Evolutionary conservation across 208 protist genomes (phyloP).

Genomic region (Kentomonas sorsogonicus): DNA sequence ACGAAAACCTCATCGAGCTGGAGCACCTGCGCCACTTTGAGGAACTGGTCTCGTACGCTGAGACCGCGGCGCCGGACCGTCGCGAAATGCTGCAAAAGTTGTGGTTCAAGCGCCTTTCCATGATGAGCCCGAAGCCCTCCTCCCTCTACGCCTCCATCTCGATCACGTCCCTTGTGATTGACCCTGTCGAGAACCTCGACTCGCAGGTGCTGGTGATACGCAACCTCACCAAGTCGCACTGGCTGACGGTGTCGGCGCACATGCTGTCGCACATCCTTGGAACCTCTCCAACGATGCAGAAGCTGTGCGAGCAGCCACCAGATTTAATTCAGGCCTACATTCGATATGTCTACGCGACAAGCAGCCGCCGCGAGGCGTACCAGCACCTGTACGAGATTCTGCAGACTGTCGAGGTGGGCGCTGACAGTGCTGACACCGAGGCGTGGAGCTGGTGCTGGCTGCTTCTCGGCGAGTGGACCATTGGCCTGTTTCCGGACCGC

Average conservation of each 20-base stretch:
- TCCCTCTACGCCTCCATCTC: conserved; percentile 93
- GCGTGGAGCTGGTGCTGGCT: conserved; percentile 82
- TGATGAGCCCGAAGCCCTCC: conserved; percentile 86
- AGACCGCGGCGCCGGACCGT: conserved; percentile 57
- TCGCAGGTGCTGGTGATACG: conserved; percentile 95
- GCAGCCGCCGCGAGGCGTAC: conserved; percentile 61
- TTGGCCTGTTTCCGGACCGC: conserved; percentile 67
- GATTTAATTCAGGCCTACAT: conserved; percentile 87
- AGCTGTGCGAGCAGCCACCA: conserved; percentile 60
- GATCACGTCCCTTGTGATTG: conserved; percentile 94
- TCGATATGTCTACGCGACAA: conserved; percentile 62
- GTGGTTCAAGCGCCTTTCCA: conserved; percentile 87
- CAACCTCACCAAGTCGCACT: conserved; percentile 79
- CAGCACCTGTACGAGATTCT: conserved; percentile 61
- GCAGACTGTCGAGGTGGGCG: conserved; percentile 30
- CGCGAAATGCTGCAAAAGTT: conserved; percentile 57
- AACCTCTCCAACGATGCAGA: conserved; percentile 21
- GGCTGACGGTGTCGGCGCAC: conserved; percentile 64
- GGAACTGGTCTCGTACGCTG: conserved; percentile 96
- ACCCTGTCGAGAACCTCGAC: conserved; percentile 87
- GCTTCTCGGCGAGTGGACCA: conserved; percentile 85
- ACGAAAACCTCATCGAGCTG: conserved; percentile 93
- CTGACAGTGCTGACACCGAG: conserved; percentile 35
- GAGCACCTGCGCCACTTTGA: conserved; percentile 99
- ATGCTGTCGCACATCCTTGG: conserved; percentile 58